phyloP scores from a whole-genome alignment of 768 basidiomycete species.

The Lactarius hengduanensis region DNA sequence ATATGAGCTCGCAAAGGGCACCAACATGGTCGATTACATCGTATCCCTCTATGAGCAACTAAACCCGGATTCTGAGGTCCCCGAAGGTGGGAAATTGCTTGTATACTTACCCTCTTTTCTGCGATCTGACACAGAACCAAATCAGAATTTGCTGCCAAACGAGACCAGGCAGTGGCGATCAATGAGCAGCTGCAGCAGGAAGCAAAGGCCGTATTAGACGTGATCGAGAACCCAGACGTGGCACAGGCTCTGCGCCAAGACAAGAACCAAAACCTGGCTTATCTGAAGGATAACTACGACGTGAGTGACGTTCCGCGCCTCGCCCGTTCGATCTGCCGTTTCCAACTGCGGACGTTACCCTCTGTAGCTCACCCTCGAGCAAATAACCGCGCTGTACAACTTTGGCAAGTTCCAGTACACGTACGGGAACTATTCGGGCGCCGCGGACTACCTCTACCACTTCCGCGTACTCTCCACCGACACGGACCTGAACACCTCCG shows the following conservation, averaged over 20 bases:
- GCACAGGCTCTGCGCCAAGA: slow-evolving; percentile 93
- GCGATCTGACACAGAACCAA: slow-evolving; percentile 10
- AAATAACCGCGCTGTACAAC: slow-evolving; percentile 95
- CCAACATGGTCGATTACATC: slow-evolving; percentile 98
- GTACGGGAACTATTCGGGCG: slow-evolving; percentile 95
- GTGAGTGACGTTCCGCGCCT: slow-evolving; percentile 45
- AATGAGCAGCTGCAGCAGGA: slow-evolving; percentile 85
- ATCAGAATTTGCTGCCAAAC: slow-evolving; percentile 81
- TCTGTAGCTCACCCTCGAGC: slow-evolving; percentile 82
- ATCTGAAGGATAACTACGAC: slow-evolving; percentile 89
- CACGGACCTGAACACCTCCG: slow-evolving; percentile 88
- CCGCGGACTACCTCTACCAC: slow-evolving; percentile 97
- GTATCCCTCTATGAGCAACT: slow-evolving; percentile 76
- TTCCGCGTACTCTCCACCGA: slow-evolving; percentile 97
- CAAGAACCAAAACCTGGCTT: slow-evolving; percentile 93
- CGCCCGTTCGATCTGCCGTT: neutral
- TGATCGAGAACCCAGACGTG: slow-evolving; percentile 96
- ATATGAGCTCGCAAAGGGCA: slow-evolving; percentile 96
- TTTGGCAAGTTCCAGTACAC: slow-evolving; percentile 99
- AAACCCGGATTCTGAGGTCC: slow-evolving; percentile 66
- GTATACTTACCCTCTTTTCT: neutral
- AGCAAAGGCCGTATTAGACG: slow-evolving; percentile 90
- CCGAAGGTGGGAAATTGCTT: slow-evolving; percentile 51
- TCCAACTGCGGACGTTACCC: neutral
- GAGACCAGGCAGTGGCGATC: slow-evolving; percentile 77